phyloP scores from a whole-genome alignment of 2,329 filamentous ascomycete genomes.

The Penicillium sp. region DNA sequence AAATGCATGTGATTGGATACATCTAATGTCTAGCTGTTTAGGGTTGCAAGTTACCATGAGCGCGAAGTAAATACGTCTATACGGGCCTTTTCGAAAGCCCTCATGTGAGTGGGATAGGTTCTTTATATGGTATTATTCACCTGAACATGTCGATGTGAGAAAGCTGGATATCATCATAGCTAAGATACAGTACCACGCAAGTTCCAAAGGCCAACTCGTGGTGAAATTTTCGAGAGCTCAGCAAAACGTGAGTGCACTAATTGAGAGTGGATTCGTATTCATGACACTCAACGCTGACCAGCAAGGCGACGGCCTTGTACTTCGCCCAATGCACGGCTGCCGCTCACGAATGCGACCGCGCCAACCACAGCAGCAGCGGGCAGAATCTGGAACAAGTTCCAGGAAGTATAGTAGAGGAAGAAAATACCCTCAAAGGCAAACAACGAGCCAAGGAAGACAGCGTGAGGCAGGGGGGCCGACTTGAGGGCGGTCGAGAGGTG shows the following conservation, averaged over 20 bases:
- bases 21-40: too few relatives aligned
- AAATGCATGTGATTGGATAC: too few relatives aligned
- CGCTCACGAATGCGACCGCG: conserved; percentile 74
- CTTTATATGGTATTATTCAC: too few relatives aligned
- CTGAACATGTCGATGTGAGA: too few relatives aligned
- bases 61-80: too few relatives aligned
- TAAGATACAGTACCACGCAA: conserved; percentile 17
- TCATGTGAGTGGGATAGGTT: too few relatives aligned
- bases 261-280: background rate
- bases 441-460: conserved; percentile 81
- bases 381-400: conserved; percentile 88
- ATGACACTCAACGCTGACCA: conserved; percentile 57
- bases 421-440: conserved; percentile 86
- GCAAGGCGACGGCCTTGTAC: conserved; percentile 84
- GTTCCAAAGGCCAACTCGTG: conserved; percentile 1
- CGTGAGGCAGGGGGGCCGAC: conserved; percentile 75
- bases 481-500: conserved; percentile 74
- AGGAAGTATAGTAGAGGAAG: conserved; percentile 87
- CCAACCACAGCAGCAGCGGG: conserved; percentile 68
- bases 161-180: conserved; percentile 14
- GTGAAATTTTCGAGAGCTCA: too few relatives aligned
- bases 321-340: conserved; percentile 84
- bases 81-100: too few relatives aligned
- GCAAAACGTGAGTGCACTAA: background rate
- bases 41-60: too few relatives aligned